These are phyloP conservation scores for Hippophae rhamnoides DNA, from an alignment of 306 rosid genomes.

Conservation along the genomic window DNA sequence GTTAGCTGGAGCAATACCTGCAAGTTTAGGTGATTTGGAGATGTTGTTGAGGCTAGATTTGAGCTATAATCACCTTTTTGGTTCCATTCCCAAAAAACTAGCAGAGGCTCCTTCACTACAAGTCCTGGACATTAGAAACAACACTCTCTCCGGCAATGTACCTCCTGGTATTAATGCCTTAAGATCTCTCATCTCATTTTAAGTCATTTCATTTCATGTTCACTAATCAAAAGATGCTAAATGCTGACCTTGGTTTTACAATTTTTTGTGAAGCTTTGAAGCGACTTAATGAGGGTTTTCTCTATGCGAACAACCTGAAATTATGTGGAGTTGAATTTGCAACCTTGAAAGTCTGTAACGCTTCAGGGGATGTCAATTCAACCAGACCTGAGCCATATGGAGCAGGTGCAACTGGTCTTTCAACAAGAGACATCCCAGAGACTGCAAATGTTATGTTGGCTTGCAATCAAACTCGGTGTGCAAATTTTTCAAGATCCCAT, in stretches of 20 bases:
- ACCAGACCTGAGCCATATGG: conserved; percentile 59
- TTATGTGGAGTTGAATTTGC: conserved; percentile 80
- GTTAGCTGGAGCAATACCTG: conserved; percentile 71
- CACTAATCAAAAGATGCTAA: conserved; percentile 2
- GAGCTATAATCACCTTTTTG: conserved; percentile 71
- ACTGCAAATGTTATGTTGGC: conserved; percentile 70
- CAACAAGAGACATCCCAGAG: conserved; percentile 65
- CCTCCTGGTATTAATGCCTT: conserved; percentile 53
- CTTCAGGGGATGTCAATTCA: conserved; percentile 34
- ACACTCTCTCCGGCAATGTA: conserved; percentile 78
- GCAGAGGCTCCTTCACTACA: conserved; percentile 56
- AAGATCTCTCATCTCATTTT: not conserved
- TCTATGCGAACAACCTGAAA: conserved; percentile 57
- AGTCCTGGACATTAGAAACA: conserved; percentile 70
- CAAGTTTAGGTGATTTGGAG: conserved; percentile 56
- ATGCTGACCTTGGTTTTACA: conserved; percentile 3
- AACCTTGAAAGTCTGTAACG: conserved; percentile 54
- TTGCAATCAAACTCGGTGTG: conserved; percentile 53
- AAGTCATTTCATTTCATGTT: not conserved
- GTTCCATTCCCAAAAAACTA: conserved; percentile 70
- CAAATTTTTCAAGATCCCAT: conserved; percentile 38
- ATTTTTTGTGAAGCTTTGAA: conserved; percentile 53
- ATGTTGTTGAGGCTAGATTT: conserved; percentile 57
- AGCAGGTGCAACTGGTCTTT: conserved; percentile 23
- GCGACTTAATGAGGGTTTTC: conserved; percentile 60